Evolutionary conservation across 129 eudicot genomes (phyloP).

Genomic region (Saposhnikovia divaricata): DNA sequence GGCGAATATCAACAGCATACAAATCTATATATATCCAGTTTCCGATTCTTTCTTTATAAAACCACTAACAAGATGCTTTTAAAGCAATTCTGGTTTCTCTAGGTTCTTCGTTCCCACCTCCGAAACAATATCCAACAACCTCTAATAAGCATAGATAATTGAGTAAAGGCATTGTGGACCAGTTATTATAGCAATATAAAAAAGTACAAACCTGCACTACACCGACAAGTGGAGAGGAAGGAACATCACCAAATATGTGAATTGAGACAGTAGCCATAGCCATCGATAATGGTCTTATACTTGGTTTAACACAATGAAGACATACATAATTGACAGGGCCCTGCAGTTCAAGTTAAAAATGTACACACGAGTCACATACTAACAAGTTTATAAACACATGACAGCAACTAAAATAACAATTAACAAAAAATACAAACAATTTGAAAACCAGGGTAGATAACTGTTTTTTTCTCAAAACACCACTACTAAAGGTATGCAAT

Average conservation of each 20-base stretch:
- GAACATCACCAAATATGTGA: constrained; percentile 93
- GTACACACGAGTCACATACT: neutral
- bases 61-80: neutral
- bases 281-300: constrained; percentile 87
- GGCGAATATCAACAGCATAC: neutral
- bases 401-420: neutral
- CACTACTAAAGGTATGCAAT: neutral
- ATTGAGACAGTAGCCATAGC: constrained; percentile 88
- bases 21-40: neutral
- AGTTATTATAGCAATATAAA: neutral
- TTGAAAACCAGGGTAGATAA: neutral
- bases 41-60: neutral
- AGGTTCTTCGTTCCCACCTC: neutral
- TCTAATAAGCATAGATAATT: neutral
- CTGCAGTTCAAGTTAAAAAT: constrained; percentile 26
- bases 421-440: neutral
- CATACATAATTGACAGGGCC: constrained; percentile 94
- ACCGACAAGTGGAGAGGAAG: constrained; percentile 96
- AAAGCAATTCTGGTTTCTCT: neutral
- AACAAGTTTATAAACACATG: neutral
- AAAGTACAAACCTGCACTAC: constrained; percentile 62
- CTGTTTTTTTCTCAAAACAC: neutral
- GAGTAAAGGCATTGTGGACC: neutral
- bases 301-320: constrained; percentile 86
- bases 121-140: neutral